Conservation (phyloP, 768 basidiomycete genomes). For the Leccinum subtestaceum region DNA sequence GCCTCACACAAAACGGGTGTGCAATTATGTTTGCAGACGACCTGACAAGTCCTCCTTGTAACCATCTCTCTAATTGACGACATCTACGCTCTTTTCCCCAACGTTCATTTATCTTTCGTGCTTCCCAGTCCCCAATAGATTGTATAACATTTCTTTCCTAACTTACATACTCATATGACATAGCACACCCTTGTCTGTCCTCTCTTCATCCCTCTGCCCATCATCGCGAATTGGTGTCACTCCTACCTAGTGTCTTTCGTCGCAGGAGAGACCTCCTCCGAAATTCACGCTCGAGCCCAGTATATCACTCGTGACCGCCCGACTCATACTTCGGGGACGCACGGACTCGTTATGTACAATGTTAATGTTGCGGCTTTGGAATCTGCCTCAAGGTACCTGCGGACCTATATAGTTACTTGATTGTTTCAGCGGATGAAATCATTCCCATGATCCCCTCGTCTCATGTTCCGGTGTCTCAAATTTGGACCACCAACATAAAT, state of each 20-base stretch:
- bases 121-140: neutral
- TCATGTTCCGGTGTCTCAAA: neutral
- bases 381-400: too few species aligned
- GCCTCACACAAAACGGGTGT: constrained; percentile 35
- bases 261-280: neutral
- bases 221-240: neutral
- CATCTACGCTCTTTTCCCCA: neutral
- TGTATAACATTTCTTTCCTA: neutral
- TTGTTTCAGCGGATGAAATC: neutral
- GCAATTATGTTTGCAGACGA: constrained; percentile 22
- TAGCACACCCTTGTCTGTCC: neutral
- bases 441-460: neutral
- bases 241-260: neutral
- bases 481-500: neutral
- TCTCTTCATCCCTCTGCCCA: neutral
- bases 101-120: neutral
- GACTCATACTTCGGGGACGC: neutral
- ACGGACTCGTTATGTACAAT: too few species aligned
- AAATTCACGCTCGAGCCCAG: neutral
- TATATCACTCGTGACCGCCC: too few species aligned
- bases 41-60: constrained; percentile 12
- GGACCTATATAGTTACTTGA: too few species aligned
- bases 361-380: too few species aligned
- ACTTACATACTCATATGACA: neutral
- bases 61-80: constrained; percentile 14